A percentile compares a stretch with the other conserved stretches of the same genome.
These are phyloP conservation scores for Trichosporon sp. DNA, from an alignment of 1,284 basidiomycete species.

Conservation along the genomic window DNA sequence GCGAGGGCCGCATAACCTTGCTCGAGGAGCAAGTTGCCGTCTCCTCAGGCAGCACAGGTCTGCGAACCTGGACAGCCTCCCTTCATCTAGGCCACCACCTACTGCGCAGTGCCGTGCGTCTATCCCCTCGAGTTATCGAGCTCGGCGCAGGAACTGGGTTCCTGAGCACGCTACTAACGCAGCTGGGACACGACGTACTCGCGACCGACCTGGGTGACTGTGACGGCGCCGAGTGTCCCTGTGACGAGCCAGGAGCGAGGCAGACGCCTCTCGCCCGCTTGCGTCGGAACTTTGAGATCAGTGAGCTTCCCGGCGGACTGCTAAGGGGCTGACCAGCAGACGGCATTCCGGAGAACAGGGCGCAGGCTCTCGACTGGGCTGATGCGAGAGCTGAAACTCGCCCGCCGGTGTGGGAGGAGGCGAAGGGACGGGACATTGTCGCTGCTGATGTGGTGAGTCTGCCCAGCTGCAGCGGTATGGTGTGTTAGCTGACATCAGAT, in stretches of 20 bases:
- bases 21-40: slow-evolving; percentile 56
- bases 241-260: slow-evolving; percentile 43
- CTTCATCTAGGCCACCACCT: slow-evolving; percentile 50
- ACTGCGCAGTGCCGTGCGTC: slow-evolving; percentile 20
- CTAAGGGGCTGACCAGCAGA: slow-evolving; percentile 25
- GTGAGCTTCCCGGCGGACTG: slow-evolving; percentile 32
- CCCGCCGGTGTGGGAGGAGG: slow-evolving; percentile 36
- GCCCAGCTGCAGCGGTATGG: neutral
- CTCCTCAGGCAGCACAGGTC: slow-evolving; percentile 55
- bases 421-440: slow-evolving; percentile 39
- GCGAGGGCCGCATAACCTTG: slow-evolving; percentile 46
- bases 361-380: slow-evolving; percentile 45
- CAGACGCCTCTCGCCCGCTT: slow-evolving; percentile 46
- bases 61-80: slow-evolving; percentile 52
- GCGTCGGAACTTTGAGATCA: slow-evolving; percentile 44
- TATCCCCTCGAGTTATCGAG: slow-evolving; percentile 42
- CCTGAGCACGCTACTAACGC: slow-evolving; percentile 49
- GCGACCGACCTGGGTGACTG: slow-evolving; percentile 62
- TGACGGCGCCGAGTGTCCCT: slow-evolving; percentile 53
- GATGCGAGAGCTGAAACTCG: slow-evolving; percentile 32
- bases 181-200: slow-evolving; percentile 67
- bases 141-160: slow-evolving; percentile 56
- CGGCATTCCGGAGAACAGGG: slow-evolving; percentile 14
- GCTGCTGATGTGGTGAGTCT: slow-evolving; percentile 56
- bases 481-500: slow-evolving; percentile 41